Evolutionary conservation across 495 filamentous ascomycete species (phyloP).

Genomic region (Tetracladium marchalianum): DNA sequence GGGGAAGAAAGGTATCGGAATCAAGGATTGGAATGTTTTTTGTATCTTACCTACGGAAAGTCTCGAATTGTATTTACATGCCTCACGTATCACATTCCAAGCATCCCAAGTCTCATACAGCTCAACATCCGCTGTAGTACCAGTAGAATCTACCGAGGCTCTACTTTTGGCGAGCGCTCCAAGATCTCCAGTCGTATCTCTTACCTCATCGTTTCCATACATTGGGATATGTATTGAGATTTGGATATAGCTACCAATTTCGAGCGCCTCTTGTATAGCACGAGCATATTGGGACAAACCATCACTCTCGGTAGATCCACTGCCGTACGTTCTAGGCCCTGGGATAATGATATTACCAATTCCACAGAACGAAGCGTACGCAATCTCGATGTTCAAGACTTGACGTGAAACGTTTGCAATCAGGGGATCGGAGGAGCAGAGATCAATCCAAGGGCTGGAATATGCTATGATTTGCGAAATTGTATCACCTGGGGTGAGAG

Average conservation of each 20-base stretch:
- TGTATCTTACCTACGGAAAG: conserved; percentile 74
- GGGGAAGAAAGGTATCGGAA: neutral
- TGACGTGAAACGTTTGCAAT: conserved; percentile 78
- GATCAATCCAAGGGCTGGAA: conserved; percentile 80
- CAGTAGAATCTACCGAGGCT: conserved; percentile 22
- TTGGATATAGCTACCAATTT: conserved; percentile 62
- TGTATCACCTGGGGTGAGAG: conserved; percentile 59
- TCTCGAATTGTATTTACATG: conserved; percentile 76
- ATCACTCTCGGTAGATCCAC: conserved; percentile 24
- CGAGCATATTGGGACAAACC: conserved; percentile 63
- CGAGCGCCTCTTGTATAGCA: conserved; percentile 71
- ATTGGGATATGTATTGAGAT: conserved; percentile 76
- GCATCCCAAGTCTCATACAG: conserved; percentile 79
- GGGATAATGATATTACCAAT: conserved; percentile 72
- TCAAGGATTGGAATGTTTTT: conserved; percentile 12
- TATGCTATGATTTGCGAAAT: conserved; percentile 63
- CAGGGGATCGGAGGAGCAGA: conserved; percentile 72
- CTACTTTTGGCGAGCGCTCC: conserved; percentile 39
- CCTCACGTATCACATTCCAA: conserved; percentile 78
- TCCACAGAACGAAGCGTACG: conserved; percentile 92
- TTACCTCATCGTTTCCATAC: conserved; percentile 45
- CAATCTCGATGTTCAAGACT: conserved; percentile 80
- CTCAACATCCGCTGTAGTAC: conserved; percentile 36
- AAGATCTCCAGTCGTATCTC: conserved; percentile 46
- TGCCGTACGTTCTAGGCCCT: conserved; percentile 51